Evolutionary conservation across 176 grass and related monocot species (phyloP), one percentile per base, ranked within the genome.

Genomic region (Phyllostachys edulis): DNA sequence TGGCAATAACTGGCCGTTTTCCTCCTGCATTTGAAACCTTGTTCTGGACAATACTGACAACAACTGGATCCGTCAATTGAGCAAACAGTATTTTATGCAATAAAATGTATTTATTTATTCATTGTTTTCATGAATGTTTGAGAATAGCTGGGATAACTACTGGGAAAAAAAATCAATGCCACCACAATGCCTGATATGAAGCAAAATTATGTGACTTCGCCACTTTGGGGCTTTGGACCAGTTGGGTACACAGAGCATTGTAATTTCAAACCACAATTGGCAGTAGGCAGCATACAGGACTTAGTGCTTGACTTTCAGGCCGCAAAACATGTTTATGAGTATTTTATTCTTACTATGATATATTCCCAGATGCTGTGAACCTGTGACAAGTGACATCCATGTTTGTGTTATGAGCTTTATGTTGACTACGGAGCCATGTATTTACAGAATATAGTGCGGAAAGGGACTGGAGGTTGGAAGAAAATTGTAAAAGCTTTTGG

Each of bases 401-500:
- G 50, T 52, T 5, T 45, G 42, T 45, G 42, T 45, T 45, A 45
- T 45, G 9, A 81, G 8, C 3, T 14, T 73, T 72, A 0, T 67
- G 38, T 73, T 90, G 49, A 82, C 52, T 82, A 41, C 23, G 36
- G 18, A 79, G n/a, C 36, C 3, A 61, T 88, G 10, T n/a, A 54
- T 87, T 70, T 91, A 41, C 59, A 97, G 95, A 86, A 91, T 86
- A 92, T 97, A 20, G 92, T 94, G 69, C 81, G 29, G 78, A 94
- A 94, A 86, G 95, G 92, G 17, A 93, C 90, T 17, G 67, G 87
- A 51, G 90, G 92, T 82, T 97, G 90, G 95, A 97, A 93, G 86
- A 97, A 97, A 79, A 86, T 97, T 68, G 89, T 89, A 5, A 89
- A 91, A 86, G 85, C 82, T 75, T 97, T 97, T 82, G 95, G 95